A percentile compares a stretch with the other conserved stretches of the same genome.
These are phyloP conservation scores for Colletotrichum musae DNA, from an alignment of 2,329 filamentous ascomycete species.

Conservation along the genomic window DNA sequence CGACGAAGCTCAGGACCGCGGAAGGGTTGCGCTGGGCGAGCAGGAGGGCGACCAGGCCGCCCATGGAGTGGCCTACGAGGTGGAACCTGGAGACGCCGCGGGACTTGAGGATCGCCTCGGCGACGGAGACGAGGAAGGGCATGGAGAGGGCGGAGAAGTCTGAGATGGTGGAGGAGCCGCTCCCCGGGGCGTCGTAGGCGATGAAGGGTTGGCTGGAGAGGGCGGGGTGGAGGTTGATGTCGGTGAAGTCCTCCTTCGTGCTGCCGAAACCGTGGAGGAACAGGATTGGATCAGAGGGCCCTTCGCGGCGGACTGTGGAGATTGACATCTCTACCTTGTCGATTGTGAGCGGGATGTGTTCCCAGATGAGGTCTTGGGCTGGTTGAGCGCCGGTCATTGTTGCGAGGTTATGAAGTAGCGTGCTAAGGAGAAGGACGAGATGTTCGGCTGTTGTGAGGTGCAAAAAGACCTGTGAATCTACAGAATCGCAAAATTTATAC, in stretches of 20 bases:
- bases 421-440: too few species aligned
- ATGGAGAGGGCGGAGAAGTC: constrained; percentile 42
- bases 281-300: constrained; percentile 31
- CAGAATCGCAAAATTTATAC: too few species aligned
- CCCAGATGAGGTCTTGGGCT: background rate
- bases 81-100: constrained; percentile 41
- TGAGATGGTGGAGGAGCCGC: constrained; percentile 41
- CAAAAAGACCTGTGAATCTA: too few species aligned
- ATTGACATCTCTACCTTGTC: constrained; percentile 44
- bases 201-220: constrained; percentile 42
- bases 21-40: constrained; percentile 39
- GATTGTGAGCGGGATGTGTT: background rate
- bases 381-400: background rate
- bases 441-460: too few species aligned
- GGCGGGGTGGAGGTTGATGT: constrained; percentile 41
- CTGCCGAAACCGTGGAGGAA: constrained; percentile 48
- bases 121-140: constrained; percentile 42
- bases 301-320: constrained; percentile 10
- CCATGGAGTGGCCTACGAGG: constrained; percentile 49
- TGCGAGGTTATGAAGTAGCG: background rate
- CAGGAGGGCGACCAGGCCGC: constrained; percentile 44
- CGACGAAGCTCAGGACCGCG: constrained; percentile 43
- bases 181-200: constrained; percentile 46
- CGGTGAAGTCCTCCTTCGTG: constrained; percentile 47
- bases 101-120: constrained; percentile 41